Evolutionary conservation across 306 rosid species (phyloP), one percentile per base, ranked within the genome.

Genomic region (Oxytropis ochrocephala): DNA sequence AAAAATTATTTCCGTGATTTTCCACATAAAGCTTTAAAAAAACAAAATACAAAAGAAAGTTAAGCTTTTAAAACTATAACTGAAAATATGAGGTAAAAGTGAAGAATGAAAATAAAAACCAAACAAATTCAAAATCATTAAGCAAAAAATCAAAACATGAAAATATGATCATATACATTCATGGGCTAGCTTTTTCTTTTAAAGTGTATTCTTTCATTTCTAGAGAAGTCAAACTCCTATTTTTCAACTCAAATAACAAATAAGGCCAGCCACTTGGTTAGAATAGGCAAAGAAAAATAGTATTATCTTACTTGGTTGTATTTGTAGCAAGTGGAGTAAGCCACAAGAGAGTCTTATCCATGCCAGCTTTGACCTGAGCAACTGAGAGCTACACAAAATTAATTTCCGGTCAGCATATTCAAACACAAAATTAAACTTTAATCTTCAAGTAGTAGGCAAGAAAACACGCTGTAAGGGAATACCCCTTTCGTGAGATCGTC

Each of bases 291-390:
- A 57, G 11, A 16, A 42, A 21, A 53, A 18, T 27, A 21, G 16
- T 36, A 24, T 64, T 57, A 36, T 72, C 92, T 46, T 83, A 94
- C 99, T 83, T 94, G 79, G 67, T 80, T 0, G 99, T 95, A 73
- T 89, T 91, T 48, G 87, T 75, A 30, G 99, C 92, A 44, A 89
- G 53, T 11, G 99, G 96, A 74, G 83, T 83, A 54, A 95, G 92
- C 99, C 96, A 95, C 18, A 38, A 75, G 38, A 95, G 89, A 50
- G 72, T 89, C 71, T 81, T 89, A 17, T 91, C 96, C 87, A 91
- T 82, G 79, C 89, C 95, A 54, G 82, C 84, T 78, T 83, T 91
- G 66, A 89, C 82, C 46, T 78, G 75, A 71, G 89, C 36, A 29
- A 83, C 70, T 35, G 88, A 77, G 59, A 77, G 64, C 99, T 95